Conservation (phyloP, 2,329 filamentous ascomycete species). For the Aspergillus calidoustus region DNA sequence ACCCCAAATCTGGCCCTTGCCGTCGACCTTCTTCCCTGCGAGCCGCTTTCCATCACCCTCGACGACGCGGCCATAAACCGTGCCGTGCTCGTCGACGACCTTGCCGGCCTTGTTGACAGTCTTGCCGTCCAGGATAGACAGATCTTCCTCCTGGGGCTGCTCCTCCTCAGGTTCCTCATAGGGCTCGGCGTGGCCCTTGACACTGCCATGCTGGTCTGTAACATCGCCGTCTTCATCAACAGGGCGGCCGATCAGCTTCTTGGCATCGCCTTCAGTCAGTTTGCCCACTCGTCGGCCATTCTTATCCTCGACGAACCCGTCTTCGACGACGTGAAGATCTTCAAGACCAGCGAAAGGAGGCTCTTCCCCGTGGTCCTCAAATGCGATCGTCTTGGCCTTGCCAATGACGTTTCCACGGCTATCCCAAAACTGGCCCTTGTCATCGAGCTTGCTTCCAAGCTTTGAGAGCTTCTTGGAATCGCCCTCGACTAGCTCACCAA, state of each 20-base stretch:
- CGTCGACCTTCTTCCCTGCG: conserved; percentile 66
- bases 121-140: conserved; percentile 65
- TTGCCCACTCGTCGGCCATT: conserved; percentile 77
- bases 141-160: conserved; percentile 53
- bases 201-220: conserved; percentile 72
- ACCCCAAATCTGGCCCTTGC: conserved; percentile 67
- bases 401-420: conserved; percentile 67
- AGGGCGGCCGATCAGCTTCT: conserved; percentile 71
- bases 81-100: conserved; percentile 63
- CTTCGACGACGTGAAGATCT: conserved; percentile 60
- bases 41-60: conserved; percentile 61
- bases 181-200: conserved; percentile 63
- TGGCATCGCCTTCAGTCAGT: conserved; percentile 71
- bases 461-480: conserved; percentile 64
- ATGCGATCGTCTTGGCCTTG: conserved; percentile 54
- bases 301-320: conserved; percentile 70
- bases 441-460: conserved; percentile 51
- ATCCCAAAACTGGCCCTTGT: conserved; percentile 67
- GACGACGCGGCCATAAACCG: conserved; percentile 60
- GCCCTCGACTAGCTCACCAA: conserved; percentile 65
- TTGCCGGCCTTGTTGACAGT: conserved; percentile 68
- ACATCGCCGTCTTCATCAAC: conserved; percentile 86
- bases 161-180: conserved; percentile 57
- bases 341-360: conserved; percentile 57
- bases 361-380: conserved; percentile 46